Percentiles rank a stretch among this genome's conserved stretches.
Evolutionary conservation across 2,329 filamentous ascomycete species (phyloP).

Genomic region (Sporothrix dimorphospora): DNA sequence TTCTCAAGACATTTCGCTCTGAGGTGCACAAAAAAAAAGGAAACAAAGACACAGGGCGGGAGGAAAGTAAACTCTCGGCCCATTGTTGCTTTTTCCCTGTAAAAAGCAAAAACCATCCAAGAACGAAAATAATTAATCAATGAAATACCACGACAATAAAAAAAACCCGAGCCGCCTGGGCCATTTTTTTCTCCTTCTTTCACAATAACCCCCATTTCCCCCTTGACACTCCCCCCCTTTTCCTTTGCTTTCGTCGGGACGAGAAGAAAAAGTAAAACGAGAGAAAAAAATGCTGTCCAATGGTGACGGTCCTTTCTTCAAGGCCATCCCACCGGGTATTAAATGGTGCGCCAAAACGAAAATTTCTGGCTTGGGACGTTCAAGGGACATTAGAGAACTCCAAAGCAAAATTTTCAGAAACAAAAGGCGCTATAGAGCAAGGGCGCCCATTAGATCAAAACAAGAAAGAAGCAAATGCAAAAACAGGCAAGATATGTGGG

Average conservation of each 20-base stretch:
- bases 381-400: constrained; percentile 18
- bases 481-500: not conserved
- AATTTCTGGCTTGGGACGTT: not conserved
- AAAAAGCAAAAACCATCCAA: not conserved
- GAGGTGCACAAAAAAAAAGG: not conserved
- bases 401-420: not conserved
- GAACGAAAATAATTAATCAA: not conserved
- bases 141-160: not conserved
- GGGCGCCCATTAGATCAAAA: not conserved
- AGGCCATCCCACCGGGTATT: constrained; percentile 16
- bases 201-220: not conserved
- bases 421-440: not conserved
- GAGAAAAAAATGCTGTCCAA: not conserved
- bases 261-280: not conserved
- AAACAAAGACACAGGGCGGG: not conserved
- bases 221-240: not conserved
- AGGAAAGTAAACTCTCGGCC: not conserved
- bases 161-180: constrained; percentile 15
- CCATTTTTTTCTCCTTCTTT: constrained; percentile 10
- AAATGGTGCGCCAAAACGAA: constrained; percentile 14
- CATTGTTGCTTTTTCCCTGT: not conserved
- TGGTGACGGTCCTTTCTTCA: not conserved
- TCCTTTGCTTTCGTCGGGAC: not conserved
- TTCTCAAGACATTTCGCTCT: not conserved
- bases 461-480: not conserved